phyloP scores from a whole-genome alignment of 176 grass and related monocot genomes.

The Avena eriantha region DNA sequence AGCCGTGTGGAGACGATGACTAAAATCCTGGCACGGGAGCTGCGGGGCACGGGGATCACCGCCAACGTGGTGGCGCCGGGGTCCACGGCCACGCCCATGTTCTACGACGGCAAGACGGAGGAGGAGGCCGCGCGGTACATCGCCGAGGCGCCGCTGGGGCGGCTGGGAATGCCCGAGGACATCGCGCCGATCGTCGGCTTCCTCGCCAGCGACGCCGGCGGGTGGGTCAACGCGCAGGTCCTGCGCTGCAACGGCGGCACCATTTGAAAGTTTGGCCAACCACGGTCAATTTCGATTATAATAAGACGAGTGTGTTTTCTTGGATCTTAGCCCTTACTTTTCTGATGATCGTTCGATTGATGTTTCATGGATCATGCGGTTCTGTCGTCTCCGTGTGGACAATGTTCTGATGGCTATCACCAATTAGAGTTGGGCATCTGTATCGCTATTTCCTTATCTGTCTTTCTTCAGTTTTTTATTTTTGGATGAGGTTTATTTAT shows the following conservation, averaged over 20 bases:
- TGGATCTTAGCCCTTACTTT: neutral
- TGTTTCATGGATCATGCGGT: neutral
- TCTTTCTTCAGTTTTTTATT: too few species aligned
- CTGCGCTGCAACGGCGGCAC: conserved; percentile 61
- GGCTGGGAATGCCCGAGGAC: conserved; percentile 52
- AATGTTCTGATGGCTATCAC: neutral
- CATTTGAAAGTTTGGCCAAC: conserved; percentile 16
- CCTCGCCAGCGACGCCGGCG: conserved; percentile 57
- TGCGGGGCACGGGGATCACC: conserved; percentile 59
- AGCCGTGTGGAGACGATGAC: conserved; percentile 62
- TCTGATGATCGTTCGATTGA: neutral
- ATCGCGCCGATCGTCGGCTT: conserved; percentile 61
- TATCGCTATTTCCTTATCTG: too few species aligned
- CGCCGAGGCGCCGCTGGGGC: conserved; percentile 61
- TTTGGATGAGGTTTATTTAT: too few species aligned
- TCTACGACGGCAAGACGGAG: conserved; percentile 63
- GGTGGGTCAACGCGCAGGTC: conserved; percentile 63
- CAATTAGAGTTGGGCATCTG: too few species aligned
- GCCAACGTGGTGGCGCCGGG: conserved; percentile 62
- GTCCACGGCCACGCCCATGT: conserved; percentile 62
- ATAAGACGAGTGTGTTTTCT: neutral
- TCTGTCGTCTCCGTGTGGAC: neutral
- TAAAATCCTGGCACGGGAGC: conserved; percentile 58
- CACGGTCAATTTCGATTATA: neutral
- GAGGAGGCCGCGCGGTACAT: conserved; percentile 39